phyloP scores from a whole-genome alignment of 495 filamentous ascomycete genomes.

The Annulohypoxylon stygium region DNA sequence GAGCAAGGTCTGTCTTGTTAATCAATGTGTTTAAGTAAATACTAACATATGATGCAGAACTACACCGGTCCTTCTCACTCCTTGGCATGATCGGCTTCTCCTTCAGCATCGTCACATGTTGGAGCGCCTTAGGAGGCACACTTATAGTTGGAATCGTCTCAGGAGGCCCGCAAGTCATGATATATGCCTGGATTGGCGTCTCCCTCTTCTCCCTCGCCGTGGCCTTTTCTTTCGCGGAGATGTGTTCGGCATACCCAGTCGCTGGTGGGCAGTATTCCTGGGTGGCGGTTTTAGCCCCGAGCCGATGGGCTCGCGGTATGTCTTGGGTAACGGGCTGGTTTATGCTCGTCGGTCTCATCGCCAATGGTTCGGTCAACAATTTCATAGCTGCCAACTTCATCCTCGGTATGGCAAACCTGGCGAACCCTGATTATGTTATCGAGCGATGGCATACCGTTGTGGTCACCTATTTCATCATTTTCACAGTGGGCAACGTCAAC shows the following conservation, averaged over 20 bases:
- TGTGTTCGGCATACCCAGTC: neutral
- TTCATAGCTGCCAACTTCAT: neutral
- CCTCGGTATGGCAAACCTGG: neutral
- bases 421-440: neutral
- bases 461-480: neutral
- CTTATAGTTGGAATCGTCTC: neutral
- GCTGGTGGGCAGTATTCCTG: neutral
- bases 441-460: neutral
- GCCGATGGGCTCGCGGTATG: constrained; percentile 2
- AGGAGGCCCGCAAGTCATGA: neutral
- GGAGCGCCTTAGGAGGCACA: neutral
- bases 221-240: neutral
- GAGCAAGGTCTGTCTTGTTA: neutral
- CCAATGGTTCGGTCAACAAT: neutral
- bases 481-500: neutral
- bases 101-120: neutral
- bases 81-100: constrained; percentile 3
- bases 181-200: neutral
- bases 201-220: neutral
- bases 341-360: neutral
- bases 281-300: neutral
- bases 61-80: neutral
- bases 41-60: neutral
- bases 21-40: neutral
- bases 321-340: neutral